A percentile compares a stretch with the other conserved stretches of the same genome.
Conservation (phyloP, 371 early-diverging fungal genomes). For the Lichtheimia ramosa region DNA sequence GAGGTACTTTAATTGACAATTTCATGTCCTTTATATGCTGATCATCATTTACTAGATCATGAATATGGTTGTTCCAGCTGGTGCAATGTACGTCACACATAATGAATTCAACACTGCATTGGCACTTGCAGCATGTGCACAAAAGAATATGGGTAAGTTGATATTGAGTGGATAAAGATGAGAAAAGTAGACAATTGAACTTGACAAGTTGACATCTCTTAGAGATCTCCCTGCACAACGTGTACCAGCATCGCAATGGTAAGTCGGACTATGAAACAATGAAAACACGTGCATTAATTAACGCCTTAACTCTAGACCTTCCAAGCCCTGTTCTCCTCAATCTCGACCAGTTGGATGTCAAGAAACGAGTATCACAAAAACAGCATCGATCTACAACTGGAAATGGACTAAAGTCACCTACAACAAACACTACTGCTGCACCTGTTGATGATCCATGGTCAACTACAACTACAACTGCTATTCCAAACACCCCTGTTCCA, state of each 20-base stretch:
- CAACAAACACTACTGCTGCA: too few relatives aligned
- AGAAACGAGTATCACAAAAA: constrained; percentile 5
- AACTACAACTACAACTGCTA: not conserved
- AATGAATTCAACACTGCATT: constrained; percentile 72
- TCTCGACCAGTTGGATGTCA: constrained; percentile 19
- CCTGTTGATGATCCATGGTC: constrained; percentile 24
- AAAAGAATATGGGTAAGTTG: constrained; percentile 70
- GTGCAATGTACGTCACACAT: constrained; percentile 54
- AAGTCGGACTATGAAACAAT: constrained; percentile 5
- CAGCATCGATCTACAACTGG: not conserved
- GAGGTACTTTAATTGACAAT: constrained; percentile 27
- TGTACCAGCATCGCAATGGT: constrained; percentile 37
- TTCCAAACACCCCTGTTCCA: not conserved
- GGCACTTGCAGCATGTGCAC: constrained; percentile 72
- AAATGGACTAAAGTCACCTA: not conserved
- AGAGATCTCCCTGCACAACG: constrained; percentile 37
- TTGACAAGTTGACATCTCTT: not conserved
- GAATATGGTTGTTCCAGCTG: constrained; percentile 46
- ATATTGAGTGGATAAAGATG: not conserved
- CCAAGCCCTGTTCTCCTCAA: constrained; percentile 30
- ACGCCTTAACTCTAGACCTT: constrained; percentile 8
- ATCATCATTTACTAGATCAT: constrained; percentile 21
- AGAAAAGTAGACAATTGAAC: constrained; percentile 1
- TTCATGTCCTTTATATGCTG: not conserved
- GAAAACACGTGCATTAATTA: constrained; percentile 7